These are phyloP conservation scores for Verticillium tricorpus DNA, from an alignment of 2,329 filamentous ascomycete species.

Conservation along the genomic window DNA sequence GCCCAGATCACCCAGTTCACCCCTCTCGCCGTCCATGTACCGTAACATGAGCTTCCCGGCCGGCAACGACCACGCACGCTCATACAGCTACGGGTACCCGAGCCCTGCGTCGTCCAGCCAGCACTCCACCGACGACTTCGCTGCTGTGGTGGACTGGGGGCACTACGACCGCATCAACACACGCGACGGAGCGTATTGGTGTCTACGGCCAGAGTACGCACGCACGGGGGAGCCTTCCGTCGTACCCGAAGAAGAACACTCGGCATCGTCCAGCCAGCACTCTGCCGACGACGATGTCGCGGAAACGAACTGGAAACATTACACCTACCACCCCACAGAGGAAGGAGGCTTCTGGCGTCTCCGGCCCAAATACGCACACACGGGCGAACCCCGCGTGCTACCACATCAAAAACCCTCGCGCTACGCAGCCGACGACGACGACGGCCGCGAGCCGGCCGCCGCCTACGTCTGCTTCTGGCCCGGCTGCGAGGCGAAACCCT, in stretches of 20 bases:
- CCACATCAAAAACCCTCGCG: conserved; percentile 4
- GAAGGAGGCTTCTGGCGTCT: conserved; percentile 14
- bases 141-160: too few relatives aligned
- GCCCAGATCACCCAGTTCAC: not conserved
- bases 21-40: not conserved
- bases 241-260: not conserved
- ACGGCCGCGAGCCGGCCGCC: not conserved
- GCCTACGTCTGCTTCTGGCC: conserved; percentile 26
- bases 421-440: not conserved
- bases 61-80: not conserved
- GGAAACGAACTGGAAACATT: conserved; percentile 10
- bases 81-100: not conserved
- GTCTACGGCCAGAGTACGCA: too few relatives aligned
- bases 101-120: not conserved
- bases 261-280: not conserved
- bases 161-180: too few relatives aligned
- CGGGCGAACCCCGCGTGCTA: conserved; percentile 9
- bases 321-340: conserved; percentile 10
- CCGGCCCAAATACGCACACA: conserved; percentile 10
- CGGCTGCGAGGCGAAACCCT: conserved; percentile 39
- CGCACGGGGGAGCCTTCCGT: not conserved
- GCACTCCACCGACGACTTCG: too few relatives aligned
- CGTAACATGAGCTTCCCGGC: not conserved
- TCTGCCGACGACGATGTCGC: not conserved
- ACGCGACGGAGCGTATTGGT: too few relatives aligned